Conservation (phyloP, 2,329 filamentous ascomycete species). For the Colletotrichum sp. region DNA sequence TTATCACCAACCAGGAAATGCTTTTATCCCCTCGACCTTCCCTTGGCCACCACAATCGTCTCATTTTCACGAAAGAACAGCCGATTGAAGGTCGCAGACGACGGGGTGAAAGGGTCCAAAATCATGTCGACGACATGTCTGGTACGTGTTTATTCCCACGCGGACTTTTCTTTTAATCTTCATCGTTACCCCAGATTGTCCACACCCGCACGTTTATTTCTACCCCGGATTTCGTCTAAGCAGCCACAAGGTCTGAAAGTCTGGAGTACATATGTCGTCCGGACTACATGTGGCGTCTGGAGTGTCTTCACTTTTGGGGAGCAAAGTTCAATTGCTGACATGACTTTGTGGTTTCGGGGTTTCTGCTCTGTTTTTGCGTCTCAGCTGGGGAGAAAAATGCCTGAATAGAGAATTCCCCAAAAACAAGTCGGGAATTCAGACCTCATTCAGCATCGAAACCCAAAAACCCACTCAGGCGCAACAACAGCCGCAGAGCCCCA, state of each 20-base stretch:
- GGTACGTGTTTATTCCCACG: background rate
- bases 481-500: background rate
- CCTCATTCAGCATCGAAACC: background rate
- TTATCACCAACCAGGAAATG: background rate
- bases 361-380: background rate
- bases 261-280: background rate
- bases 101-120: background rate
- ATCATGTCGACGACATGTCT: slow-evolving; percentile 16
- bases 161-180: background rate
- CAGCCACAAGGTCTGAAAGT: background rate
- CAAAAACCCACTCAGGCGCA: background rate
- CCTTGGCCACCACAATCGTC: background rate
- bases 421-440: background rate
- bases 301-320: background rate
- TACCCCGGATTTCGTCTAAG: background rate
- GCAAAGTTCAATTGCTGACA: background rate
- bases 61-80: background rate
- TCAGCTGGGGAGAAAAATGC: background rate
- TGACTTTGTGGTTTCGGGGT: background rate
- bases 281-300: background rate
- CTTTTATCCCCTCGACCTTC: background rate
- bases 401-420: background rate
- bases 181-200: slow-evolving; percentile 1
- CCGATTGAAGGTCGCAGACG: background rate
- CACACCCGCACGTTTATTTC: background rate